Percentiles rank a stretch among this genome's conserved stretches.
phyloP scores from a whole-genome alignment of 495 filamentous ascomycete genomes.

The Hypomontagnella monticulosa region DNA sequence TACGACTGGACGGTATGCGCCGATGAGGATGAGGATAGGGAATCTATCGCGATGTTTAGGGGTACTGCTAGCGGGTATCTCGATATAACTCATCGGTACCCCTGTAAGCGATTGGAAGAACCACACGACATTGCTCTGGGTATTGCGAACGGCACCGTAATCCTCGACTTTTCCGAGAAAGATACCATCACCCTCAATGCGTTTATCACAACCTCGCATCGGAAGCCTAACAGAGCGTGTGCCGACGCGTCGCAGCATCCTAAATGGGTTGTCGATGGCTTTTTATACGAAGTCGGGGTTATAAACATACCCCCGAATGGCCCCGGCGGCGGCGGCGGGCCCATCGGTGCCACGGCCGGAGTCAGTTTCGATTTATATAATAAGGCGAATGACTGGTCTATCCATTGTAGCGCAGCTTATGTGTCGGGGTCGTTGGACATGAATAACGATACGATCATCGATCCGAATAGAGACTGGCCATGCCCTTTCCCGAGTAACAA shows the following conservation, averaged over 20 bases:
- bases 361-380: constrained; percentile 13
- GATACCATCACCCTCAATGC: constrained; percentile 1
- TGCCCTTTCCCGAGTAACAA: neutral
- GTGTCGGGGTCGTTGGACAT: neutral
- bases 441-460: constrained; percentile 13
- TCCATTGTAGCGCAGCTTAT: neutral
- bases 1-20: constrained; percentile 9
- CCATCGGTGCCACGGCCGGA: constrained; percentile 1
- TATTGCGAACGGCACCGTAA: constrained; percentile 9
- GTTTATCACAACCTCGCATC: constrained; percentile 1
- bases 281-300: neutral
- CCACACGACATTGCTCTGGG: constrained; percentile 4
- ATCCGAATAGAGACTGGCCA: constrained; percentile 6
- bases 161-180: constrained; percentile 8
- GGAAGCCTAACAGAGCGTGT: constrained; percentile 12
- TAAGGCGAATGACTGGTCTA: constrained; percentile 11
- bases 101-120: constrained; percentile 1
- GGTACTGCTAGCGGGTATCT: constrained; percentile 10
- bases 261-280: constrained; percentile 6
- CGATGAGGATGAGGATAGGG: neutral
- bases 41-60: constrained; percentile 13
- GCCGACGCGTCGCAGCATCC: constrained; percentile 10
- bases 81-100: constrained; percentile 12
- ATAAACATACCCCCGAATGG: neutral
- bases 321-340: neutral